Percentiles rank a stretch among this genome's conserved stretches.
Conservation (phyloP, 2,329 filamentous ascomycete species). For the Beauveria medogensis region DNA sequence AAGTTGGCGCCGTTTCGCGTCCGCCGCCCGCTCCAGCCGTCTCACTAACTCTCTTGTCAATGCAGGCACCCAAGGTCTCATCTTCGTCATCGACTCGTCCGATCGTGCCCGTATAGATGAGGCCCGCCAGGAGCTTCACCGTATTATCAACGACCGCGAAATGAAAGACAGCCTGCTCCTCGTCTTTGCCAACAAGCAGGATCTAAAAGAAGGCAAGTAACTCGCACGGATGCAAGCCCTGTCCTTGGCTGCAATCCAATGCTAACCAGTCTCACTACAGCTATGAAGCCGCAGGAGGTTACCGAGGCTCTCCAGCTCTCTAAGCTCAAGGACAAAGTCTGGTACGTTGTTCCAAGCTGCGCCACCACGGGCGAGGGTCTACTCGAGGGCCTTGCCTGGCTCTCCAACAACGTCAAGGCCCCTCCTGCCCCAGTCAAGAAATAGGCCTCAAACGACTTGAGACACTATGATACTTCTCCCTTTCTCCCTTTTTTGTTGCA, state of each 20-base stretch:
- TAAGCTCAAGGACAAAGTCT: conserved; percentile 74
- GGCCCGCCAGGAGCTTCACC: conserved; percentile 85
- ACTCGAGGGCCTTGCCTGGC: conserved; percentile 73
- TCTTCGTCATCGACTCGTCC: conserved; percentile 96
- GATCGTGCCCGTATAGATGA: conserved; percentile 89
- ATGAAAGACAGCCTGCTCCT: conserved; percentile 92
- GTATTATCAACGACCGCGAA: conserved; percentile 96
- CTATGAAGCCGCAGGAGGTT: conserved; percentile 72
- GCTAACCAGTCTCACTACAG: conserved; percentile 34
- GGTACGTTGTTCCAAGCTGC: conserved; percentile 78
- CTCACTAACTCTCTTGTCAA: background rate
- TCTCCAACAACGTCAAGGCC: conserved; percentile 76
- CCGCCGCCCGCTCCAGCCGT: background rate
- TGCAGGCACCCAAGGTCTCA: conserved; percentile 86
- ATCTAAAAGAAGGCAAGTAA: conserved; percentile 66
- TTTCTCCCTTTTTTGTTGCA: background rate
- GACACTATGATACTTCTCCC: background rate
- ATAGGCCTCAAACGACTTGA: conserved; percentile 23
- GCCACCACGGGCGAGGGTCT: conserved; percentile 76
- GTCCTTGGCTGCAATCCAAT: background rate
- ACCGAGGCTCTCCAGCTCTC: conserved; percentile 68
- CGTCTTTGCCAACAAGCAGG: conserved; percentile 99
- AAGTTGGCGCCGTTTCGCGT: background rate
- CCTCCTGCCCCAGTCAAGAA: conserved; percentile 48
- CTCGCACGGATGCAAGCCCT: background rate